Base-by-base conservation (phyloP, 1,284 basidiomycete genomes). In the Boletellus sp. region DNA sequence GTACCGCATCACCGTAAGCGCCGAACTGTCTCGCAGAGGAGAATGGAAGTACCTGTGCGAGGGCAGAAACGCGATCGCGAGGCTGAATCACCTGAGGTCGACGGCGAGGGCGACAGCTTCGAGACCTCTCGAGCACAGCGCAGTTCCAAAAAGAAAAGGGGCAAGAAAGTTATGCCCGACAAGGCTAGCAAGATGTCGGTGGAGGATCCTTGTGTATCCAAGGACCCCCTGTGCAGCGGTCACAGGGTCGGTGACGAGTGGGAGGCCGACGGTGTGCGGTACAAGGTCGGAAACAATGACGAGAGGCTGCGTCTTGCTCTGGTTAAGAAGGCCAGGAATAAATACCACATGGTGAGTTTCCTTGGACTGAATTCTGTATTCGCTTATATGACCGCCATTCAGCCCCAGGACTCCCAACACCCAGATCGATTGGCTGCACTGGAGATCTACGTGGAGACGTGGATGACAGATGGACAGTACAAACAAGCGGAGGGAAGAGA, bases 341-440 rank as follows among this genome's bases (percentile, higher is more conserved):
- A 79, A 53, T 91, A 84, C 59, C 72, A 74, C 43, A 91, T 91
- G 88, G 88, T 89, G 60, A 52, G 80, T 66, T 5, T 32, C 45
- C 21, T 0, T 8, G 5, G 4, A 35, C 22, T 26, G 21, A 21
- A 19, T 45, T 45, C 33, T 5, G 33, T 51, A 30, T 54, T 24
- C 45, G 35, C 44, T 56, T 11, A 60, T 44, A 50, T 47, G 37
- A 36, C n/a, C 38, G 32, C 21, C 33, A 36, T 50, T 28, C 56
- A 91, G 89, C 88, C 88, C 4, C 71, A 77, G 51, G 88, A 91
- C 61, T 90, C 88, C 16, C 74, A 81, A 50, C 89, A 91, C 64
- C 85, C 85, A 3, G 88, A 91, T 66, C 79, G 80, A 44, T 71
- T 78, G 53, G 80, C 77, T 15, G 79, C 82, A 53, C 69, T 88